A percentile compares a stretch with the other conserved stretches of the same genome.
phyloP scores from a whole-genome alignment of 106 monocot species.

The Dioscorea dumetorum region DNA sequence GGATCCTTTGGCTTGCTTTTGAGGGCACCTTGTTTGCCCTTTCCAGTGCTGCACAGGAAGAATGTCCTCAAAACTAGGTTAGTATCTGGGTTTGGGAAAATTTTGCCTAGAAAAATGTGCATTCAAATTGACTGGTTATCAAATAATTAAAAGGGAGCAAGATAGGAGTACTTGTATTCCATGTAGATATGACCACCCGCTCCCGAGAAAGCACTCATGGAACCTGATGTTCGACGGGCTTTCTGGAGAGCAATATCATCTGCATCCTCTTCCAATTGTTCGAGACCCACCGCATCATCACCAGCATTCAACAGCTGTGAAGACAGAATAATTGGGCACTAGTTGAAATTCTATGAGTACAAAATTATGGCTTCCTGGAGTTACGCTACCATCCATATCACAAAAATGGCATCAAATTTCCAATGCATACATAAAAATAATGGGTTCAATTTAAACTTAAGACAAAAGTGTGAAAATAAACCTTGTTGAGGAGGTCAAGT shows the following conservation, averaged over 20 bases:
- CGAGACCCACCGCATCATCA: constrained; percentile 80
- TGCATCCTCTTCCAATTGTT: constrained; percentile 87
- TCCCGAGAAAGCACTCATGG: constrained; percentile 90
- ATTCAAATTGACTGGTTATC: background rate
- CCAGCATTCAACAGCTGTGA: constrained; percentile 74
- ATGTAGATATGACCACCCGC: constrained; percentile 88
- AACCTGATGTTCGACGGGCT: constrained; percentile 60
- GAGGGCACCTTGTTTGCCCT: constrained; percentile 29
- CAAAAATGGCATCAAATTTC: background rate
- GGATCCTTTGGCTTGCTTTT: constrained; percentile 87
- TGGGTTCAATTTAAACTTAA: background rate
- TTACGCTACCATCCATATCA: background rate
- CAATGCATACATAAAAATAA: background rate
- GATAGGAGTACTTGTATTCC: constrained; percentile 71
- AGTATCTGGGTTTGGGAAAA: background rate
- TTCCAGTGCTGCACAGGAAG: constrained; percentile 55
- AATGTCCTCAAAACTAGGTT: background rate
- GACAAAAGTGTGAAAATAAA: constrained; percentile 5
- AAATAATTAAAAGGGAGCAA: background rate
- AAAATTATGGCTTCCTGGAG: too few relatives aligned
- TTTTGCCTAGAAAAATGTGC: background rate
- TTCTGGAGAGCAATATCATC: constrained; percentile 79
- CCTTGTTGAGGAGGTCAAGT: constrained; percentile 78
- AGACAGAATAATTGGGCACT: too few relatives aligned
- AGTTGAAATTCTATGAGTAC: too few relatives aligned